Evolutionary conservation across 768 basidiomycete species (phyloP).

Genomic region (Tremella yokohamensis): DNA sequence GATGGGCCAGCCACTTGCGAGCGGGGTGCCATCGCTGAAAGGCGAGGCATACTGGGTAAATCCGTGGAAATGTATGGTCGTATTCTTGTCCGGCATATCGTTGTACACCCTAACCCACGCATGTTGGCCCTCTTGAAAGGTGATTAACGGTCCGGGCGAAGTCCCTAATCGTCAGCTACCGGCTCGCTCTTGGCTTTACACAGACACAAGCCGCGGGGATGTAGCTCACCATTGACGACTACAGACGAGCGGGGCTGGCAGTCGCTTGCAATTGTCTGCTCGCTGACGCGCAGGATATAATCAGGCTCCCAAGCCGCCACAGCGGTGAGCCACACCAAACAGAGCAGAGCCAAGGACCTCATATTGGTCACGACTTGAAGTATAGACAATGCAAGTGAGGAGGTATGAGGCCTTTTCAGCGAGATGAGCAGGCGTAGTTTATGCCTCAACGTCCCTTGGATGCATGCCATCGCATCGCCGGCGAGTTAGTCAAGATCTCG

Average conservation of each 20-base stretch:
- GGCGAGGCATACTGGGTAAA: constrained; percentile 11
- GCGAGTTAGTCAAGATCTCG: too few species aligned
- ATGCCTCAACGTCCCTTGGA: too few species aligned
- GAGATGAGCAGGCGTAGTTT: too few species aligned
- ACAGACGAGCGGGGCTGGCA: constrained; percentile 10
- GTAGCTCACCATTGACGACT: constrained; percentile 12
- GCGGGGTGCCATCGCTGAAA: constrained; percentile 15
- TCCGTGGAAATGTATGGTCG: constrained; percentile 16
- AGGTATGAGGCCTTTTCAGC: too few species aligned
- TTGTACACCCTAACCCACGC: constrained; percentile 17
- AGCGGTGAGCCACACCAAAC: too few species aligned
- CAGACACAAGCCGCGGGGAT: background rate
- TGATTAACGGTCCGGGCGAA: constrained; percentile 11
- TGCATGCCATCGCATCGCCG: too few species aligned
- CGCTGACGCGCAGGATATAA: constrained; percentile 13
- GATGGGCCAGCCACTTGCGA: constrained; percentile 10
- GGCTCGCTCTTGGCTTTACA: background rate
- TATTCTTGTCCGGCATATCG: constrained; percentile 12
- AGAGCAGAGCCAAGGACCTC: too few species aligned
- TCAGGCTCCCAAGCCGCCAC: constrained; percentile 14
- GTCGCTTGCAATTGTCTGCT: constrained; percentile 6
- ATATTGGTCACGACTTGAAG: too few species aligned
- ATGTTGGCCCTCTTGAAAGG: constrained; percentile 8
- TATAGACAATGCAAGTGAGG: too few species aligned
- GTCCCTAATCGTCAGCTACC: constrained; percentile 6